Evolutionary conservation across 2,329 filamentous ascomycete genomes (phyloP), one percentile per base, ranked within the genome.

Genomic region (Purpureocillium lavendulum): DNA sequence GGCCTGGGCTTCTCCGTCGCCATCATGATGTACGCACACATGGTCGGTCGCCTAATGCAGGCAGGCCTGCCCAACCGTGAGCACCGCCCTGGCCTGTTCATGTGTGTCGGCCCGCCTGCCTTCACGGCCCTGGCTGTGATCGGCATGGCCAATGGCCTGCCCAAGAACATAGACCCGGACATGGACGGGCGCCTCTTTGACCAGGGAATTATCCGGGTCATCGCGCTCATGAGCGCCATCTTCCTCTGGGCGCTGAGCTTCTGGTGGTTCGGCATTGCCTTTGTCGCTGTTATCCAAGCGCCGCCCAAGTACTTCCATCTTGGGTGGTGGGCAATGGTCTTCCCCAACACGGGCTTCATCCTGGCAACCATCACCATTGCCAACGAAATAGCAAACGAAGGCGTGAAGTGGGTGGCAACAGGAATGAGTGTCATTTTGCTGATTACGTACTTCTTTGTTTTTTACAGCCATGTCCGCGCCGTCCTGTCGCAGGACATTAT

Each of bases 71-170:
- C 82, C 0, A 47, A 58, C 35, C 40, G 57, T 7, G 77, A 83
- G 50, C 77, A 82, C 44, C 67, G 82, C 37, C 78, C 82, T 0
- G 82, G 76, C 1, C 73, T 87, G 55, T 87, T 84, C 64, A 85
- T 87, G 65, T 81, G 79, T 43, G 82, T 86, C n/a, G 83, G 83
- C 0, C 81, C 83, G 2, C 81, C 82, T 1, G 73, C 79, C 1
- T 87, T 85, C 63, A 87, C 82, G 1, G 77, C 76, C 1, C 64
- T 86, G 12, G 82, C 82, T 0, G 66, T 86, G 31, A 74, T 87
- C 30, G 81, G 81, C 35, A 81, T 86, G 71, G 71, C 80, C 1
- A 55, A 57, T 28, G 43, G 48, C 3, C 49, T 58, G 4, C 70
- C 73, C 7, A 59, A 64, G 33, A 60, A 59, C 7, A 59, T 76